phyloP scores from a whole-genome alignment of 331 rosid species.

The Quercus lobata region DNA sequence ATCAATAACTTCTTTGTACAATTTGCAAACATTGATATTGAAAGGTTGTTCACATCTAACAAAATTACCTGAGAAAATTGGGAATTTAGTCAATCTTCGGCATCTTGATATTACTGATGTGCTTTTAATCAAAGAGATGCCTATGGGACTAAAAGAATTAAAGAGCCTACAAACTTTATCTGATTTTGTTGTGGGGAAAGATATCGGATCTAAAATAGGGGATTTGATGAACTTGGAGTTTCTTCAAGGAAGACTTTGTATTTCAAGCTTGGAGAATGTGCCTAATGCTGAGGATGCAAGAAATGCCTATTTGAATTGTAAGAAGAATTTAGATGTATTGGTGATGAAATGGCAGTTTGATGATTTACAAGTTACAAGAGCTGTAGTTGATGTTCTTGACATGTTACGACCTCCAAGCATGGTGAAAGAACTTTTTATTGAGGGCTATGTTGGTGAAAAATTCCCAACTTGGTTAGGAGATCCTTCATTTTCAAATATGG shows the following conservation, averaged over 20 bases:
- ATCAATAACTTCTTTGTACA: no score
- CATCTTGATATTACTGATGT: neutral
- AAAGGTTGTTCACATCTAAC: no score
- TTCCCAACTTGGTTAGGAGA: conserved; percentile 17
- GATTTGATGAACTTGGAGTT: neutral
- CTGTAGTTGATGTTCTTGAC: conserved; percentile 13
- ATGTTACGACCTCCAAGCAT: conserved; percentile 18
- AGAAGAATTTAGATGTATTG: neutral
- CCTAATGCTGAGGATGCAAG: no score
- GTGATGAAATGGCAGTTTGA: conserved; percentile 12
- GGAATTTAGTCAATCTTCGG: no score
- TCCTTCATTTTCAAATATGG: conserved; percentile 1
- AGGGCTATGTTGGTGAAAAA: conserved; percentile 12
- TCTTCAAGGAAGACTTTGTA: neutral
- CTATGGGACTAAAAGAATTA: neutral
- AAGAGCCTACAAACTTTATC: conserved; percentile 9
- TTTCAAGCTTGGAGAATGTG: no score
- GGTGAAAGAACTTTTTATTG: conserved; percentile 1
- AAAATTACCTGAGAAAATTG: no score
- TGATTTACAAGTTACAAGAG: conserved; percentile 2
- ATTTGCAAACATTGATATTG: no score
- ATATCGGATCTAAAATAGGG: neutral
- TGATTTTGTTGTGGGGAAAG: neutral
- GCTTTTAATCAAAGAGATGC: neutral
- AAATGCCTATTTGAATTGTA: no score